phyloP scores from a whole-genome alignment of 2,329 filamentous ascomycete species.

The Cladosporium halotolerans region DNA sequence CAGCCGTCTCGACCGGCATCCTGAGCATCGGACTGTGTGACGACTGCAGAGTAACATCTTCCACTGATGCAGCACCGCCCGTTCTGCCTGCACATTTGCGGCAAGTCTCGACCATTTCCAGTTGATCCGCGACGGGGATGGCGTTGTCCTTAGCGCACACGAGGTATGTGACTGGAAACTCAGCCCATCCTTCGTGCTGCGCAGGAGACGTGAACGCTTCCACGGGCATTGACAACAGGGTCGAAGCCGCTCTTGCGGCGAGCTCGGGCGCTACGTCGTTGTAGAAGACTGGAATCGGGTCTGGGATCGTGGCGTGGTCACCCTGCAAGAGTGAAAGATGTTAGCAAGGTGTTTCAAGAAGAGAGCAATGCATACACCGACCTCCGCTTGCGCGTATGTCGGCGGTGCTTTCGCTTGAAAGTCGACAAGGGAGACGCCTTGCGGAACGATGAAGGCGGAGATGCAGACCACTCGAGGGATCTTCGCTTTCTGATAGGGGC shows the following conservation, averaged over 20 bases:
- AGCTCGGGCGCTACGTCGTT: constrained; percentile 14
- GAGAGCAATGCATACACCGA: background rate
- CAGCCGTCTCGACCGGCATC: constrained; percentile 14
- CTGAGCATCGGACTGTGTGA: constrained; percentile 18
- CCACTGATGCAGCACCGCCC: background rate
- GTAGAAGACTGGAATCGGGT: constrained; percentile 15
- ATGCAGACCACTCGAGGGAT: constrained; percentile 15
- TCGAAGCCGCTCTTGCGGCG: constrained; percentile 14
- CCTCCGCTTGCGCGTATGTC: background rate
- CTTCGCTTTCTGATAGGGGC: constrained; percentile 10
- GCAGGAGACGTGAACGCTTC: constrained; percentile 11
- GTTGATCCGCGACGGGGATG: constrained; percentile 3
- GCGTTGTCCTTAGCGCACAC: constrained; percentile 16
- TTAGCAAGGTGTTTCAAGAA: background rate
- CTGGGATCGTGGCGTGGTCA: constrained; percentile 9
- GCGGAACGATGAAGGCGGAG: constrained; percentile 15
- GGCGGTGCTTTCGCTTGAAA: background rate
- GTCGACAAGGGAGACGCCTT: constrained; percentile 1
- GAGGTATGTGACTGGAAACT: constrained; percentile 16
- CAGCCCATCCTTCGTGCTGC: constrained; percentile 14
- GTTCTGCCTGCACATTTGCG: background rate
- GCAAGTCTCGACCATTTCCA: constrained; percentile 9
- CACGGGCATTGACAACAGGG: constrained; percentile 7
- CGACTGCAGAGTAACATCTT: constrained; percentile 12
- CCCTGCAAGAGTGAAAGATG: background rate